Percentiles rank a stretch among this genome's conserved stretches.
phyloP scores from a whole-genome alignment of 129 eudicot species.

The Chrysanthemum seticuspe region DNA sequence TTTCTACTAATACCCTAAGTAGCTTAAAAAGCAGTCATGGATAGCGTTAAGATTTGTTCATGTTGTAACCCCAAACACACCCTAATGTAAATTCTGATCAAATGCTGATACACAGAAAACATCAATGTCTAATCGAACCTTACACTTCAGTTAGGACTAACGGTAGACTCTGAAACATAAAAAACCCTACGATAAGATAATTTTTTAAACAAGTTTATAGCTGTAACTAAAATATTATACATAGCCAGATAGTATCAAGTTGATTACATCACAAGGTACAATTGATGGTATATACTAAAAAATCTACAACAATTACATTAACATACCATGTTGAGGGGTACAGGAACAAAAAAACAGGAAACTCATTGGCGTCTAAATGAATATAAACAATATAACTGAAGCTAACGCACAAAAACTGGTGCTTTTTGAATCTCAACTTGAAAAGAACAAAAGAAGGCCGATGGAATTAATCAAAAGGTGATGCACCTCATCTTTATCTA shows the following conservation, averaged over 20 bases:
- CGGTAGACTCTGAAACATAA: neutral
- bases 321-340: slow-evolving; percentile 15
- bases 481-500: slow-evolving; percentile 26
- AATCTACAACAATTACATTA: slow-evolving; percentile 26
- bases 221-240: neutral
- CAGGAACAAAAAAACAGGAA: neutral
- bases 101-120: no score
- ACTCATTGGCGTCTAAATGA: neutral
- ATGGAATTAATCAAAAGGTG: slow-evolving; percentile 14
- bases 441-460: neutral
- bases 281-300: neutral
- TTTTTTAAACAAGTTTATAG: neutral
- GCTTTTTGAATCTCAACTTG: neutral
- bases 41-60: no score
- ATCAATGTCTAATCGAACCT: neutral
- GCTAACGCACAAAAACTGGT: slow-evolving; percentile 23
- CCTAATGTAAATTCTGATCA: no score
- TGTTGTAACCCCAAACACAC: no score
- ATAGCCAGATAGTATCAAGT: neutral
- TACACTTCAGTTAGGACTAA: neutral
- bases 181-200: neutral
- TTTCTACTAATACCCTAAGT: no score
- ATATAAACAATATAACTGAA: slow-evolving; percentile 25
- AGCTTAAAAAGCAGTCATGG: no score
- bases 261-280: neutral